Evolutionary conservation across 805 yeast genomes (phyloP).

Genomic region (Candida fluviatilis): DNA sequence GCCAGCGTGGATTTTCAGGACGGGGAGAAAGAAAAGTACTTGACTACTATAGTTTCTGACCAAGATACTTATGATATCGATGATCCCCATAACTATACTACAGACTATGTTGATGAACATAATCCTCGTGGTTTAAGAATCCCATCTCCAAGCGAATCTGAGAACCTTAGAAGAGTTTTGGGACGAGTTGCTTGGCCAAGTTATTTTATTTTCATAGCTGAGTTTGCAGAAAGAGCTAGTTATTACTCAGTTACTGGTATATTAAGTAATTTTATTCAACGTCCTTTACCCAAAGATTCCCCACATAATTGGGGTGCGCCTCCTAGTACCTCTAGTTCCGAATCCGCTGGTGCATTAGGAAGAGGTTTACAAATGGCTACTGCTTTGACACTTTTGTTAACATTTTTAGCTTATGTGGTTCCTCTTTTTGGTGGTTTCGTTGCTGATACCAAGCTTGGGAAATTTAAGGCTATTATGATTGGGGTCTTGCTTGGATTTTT

Average conservation of each 20-base stretch:
- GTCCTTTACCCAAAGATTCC: slow-evolving; percentile 48
- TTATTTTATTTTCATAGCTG: slow-evolving; percentile 48
- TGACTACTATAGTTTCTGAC: not conserved
- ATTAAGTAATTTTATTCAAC: slow-evolving; percentile 46
- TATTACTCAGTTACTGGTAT: slow-evolving; percentile 45
- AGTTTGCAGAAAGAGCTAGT: slow-evolving; percentile 54
- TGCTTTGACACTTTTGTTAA: slow-evolving; percentile 44
- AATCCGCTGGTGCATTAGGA: slow-evolving; percentile 48
- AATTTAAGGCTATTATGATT: slow-evolving; percentile 45
- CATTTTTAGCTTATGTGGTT: slow-evolving; percentile 47
- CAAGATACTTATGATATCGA: slow-evolving; percentile 18
- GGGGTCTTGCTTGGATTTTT: slow-evolving; percentile 46
- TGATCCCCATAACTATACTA: slow-evolving; percentile 18
- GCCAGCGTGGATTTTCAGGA: not conserved
- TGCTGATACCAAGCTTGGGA: slow-evolving; percentile 47
- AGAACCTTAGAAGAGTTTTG: slow-evolving; percentile 28
- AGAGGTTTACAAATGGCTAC: slow-evolving; percentile 43
- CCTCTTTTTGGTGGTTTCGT: slow-evolving; percentile 52
- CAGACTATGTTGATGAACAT: slow-evolving; percentile 25
- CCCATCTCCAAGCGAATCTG: slow-evolving; percentile 26
- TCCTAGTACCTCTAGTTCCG: slow-evolving; percentile 28
- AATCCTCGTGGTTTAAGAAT: slow-evolving; percentile 36
- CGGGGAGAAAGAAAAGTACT: not conserved
- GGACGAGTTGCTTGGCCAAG: slow-evolving; percentile 48
- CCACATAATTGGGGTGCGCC: slow-evolving; percentile 18